Evolutionary conservation across 257 asterid genomes (phyloP), one percentile per base, ranked within the genome.

Genomic region (Solanum corneliomulleri): DNA sequence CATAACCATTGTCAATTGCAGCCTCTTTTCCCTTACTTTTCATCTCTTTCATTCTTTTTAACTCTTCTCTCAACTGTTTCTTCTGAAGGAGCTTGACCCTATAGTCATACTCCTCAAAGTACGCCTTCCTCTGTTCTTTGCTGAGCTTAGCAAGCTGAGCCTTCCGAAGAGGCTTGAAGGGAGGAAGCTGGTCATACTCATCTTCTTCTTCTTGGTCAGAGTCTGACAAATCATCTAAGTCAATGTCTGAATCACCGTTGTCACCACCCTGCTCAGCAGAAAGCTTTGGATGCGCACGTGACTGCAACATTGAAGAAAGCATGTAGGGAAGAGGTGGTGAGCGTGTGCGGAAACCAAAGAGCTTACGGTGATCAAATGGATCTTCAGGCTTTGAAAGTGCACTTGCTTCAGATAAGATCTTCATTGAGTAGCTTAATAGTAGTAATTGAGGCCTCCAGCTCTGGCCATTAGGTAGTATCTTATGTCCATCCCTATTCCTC

Each of bases 141-240:
- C 94, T 93, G 56, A 97, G 97, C 92, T 88, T 93, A 2, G 93
- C 93, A 9, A 97, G 37, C 91, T 96, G 99, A 86, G 93, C 91
- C 88, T 91, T 94, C 91, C 89, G 92, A 42, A 95, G 98, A 82
- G 99, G 97, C 95, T 90, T 94, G 88, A 97, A 97, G 14, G 98
- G 96, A n/a, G 99, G 99, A 62, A 97, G 98, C 93, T 96, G 97
- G 75, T 97, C 99, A 23, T 97, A 97, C 93, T 97, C 99, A 18
- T 95, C 99, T 88, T 93, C 99, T 84, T 90, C 98, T 82, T 94
- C 98, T 52, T 91, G 91, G 42, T 96, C 99, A 31, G 93, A 89
- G 87, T 95, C 99, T 2, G 98, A 94, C 5, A 92, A 89, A 64
- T 97, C 98, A 69, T 95, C 98, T 92, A 97, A 89, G 87, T 97